Percentiles rank a stretch among this genome's conserved stretches.
Evolutionary conservation across 768 basidiomycete species (phyloP).

Genomic region (Collybiopsis confluens): DNA sequence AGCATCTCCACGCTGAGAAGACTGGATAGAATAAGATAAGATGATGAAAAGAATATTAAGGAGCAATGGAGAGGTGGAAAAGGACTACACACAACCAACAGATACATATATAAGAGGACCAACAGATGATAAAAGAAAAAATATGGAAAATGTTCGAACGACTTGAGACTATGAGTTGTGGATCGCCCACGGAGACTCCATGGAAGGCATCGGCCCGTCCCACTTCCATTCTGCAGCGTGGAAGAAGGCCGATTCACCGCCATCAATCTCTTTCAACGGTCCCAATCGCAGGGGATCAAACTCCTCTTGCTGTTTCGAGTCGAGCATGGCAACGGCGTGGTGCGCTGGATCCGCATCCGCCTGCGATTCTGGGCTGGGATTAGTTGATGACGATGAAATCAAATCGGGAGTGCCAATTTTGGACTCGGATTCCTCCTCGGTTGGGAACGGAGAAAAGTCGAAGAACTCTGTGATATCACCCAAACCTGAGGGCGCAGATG

Average conservation of each 20-base stretch:
- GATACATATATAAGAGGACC: neutral
- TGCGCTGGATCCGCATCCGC: conserved; percentile 55
- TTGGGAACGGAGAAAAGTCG: conserved; percentile 62
- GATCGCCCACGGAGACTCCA: conserved; percentile 74
- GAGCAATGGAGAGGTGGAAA: conserved; percentile 18
- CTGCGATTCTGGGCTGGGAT: conserved; percentile 73
- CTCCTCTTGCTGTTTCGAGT: conserved; percentile 55
- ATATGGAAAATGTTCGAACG: conserved; percentile 33
- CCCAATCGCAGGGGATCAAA: conserved; percentile 54
- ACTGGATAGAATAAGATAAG: conserved; percentile 32
- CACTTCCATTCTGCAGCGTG: conserved; percentile 64
- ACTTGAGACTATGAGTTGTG: conserved; percentile 47
- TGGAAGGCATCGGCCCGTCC: conserved; percentile 60
- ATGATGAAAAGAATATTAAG: conserved; percentile 15
- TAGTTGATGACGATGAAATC: conserved; percentile 64
- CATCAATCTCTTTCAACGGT: conserved; percentile 67
- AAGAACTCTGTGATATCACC: conserved; percentile 61
- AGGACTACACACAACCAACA: conserved; percentile 7
- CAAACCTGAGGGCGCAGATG: conserved; percentile 23
- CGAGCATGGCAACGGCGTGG: conserved; percentile 35
- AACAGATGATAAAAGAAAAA: conserved; percentile 21
- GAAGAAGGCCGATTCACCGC: conserved; percentile 71
- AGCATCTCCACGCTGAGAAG: conserved; percentile 37
- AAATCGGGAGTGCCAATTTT: conserved; percentile 77
- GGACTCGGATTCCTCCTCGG: conserved; percentile 55